A percentile compares a stretch with the other conserved stretches of the same genome.
Conservation (phyloP, 1,284 basidiomycete species). For the Sporisorium scitamineum region DNA sequence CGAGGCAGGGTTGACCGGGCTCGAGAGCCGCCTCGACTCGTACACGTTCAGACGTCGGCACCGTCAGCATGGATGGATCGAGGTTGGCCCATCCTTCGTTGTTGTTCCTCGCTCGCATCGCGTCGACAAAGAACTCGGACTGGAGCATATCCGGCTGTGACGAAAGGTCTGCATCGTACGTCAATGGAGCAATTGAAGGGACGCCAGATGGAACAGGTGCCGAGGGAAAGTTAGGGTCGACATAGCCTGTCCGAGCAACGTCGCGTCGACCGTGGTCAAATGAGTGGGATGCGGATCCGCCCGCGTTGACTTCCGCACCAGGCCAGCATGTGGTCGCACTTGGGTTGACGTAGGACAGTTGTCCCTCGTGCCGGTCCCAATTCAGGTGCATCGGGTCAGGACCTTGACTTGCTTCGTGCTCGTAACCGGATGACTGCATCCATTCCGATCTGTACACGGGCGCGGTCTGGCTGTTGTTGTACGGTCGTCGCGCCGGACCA, state of each 20-base stretch:
- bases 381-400: slow-evolving; percentile 1
- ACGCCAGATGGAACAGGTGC: slow-evolving; percentile 3
- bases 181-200: background rate
- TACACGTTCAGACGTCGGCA: slow-evolving; percentile 25
- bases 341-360: background rate
- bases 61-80: slow-evolving; percentile 21
- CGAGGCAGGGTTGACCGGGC: background rate
- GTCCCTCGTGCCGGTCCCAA: slow-evolving; percentile 22
- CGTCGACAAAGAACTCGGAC: slow-evolving; percentile 34
- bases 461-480: background rate
- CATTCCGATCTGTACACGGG: slow-evolving; percentile 6
- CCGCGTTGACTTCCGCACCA: background rate
- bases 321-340: slow-evolving; percentile 1
- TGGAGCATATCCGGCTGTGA: slow-evolving; percentile 17
- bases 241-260: background rate
- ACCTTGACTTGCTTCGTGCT: background rate
- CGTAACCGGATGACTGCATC: background rate
- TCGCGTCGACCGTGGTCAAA: slow-evolving; percentile 9
- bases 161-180: background rate
- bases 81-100: slow-evolving; percentile 12
- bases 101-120: slow-evolving; percentile 8
- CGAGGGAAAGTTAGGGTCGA: background rate
- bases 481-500: background rate
- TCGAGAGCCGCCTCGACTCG: slow-evolving; percentile 20
- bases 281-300: background rate